Conservation (phyloP, 1,284 basidiomycete species). For the Chalciporus sp. region DNA sequence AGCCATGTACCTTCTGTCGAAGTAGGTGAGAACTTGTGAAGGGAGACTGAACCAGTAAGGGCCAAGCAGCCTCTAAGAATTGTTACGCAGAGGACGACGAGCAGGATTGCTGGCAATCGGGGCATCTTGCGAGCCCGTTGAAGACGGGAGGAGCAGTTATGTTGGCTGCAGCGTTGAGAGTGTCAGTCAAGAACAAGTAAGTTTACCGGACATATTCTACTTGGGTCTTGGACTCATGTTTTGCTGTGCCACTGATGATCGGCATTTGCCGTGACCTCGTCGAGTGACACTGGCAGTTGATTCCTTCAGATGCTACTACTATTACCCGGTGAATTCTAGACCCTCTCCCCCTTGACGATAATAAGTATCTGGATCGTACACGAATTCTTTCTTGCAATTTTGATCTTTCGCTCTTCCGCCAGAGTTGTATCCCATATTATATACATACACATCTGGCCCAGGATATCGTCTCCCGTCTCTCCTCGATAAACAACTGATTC, state of each 20-base stretch:
- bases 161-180: neutral
- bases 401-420: neutral
- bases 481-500: no score
- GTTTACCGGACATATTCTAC: no score
- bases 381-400: neutral
- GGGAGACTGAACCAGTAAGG: neutral
- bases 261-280: constrained; percentile 16
- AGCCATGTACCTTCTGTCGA: constrained; percentile 53
- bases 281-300: no score
- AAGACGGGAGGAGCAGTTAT: neutral
- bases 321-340: no score
- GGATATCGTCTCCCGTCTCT: no score
- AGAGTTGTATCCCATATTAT: no score
- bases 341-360: no score
- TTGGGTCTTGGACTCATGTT: constrained; percentile 2
- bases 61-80: constrained; percentile 10
- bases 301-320: no score
- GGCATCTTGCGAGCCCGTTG: constrained; percentile 13
- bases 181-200: neutral
- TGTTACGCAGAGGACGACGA: constrained; percentile 10
- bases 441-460: no score
- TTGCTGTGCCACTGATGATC: neutral
- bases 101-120: constrained; percentile 4
- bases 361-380: no score
- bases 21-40: constrained; percentile 32